Evolutionary conservation across 2,329 filamentous ascomycete species (phyloP).

Genomic region (Penicillium sp.): DNA sequence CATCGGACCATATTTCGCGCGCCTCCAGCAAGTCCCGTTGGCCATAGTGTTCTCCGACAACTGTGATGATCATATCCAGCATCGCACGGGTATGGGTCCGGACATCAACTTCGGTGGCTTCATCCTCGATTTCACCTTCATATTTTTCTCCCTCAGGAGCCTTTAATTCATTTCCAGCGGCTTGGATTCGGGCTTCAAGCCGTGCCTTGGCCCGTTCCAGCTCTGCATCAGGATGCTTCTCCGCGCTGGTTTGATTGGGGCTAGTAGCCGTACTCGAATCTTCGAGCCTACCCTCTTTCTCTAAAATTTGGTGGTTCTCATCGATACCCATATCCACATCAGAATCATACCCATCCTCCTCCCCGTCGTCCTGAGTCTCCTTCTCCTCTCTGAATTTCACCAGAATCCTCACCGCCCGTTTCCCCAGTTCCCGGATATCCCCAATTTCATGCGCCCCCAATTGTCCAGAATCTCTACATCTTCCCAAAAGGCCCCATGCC

Average conservation of each 20-base stretch:
- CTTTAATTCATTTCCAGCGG: slow-evolving; percentile 24
- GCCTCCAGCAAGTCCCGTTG: slow-evolving; percentile 84
- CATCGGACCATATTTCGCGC: slow-evolving; percentile 59
- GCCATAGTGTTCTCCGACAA: slow-evolving; percentile 87
- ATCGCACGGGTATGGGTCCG: slow-evolving; percentile 61
- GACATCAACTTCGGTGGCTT: slow-evolving; percentile 29
- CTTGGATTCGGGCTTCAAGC: slow-evolving; percentile 47
- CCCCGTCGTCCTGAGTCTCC: slow-evolving; percentile 31
- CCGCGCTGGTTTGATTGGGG: slow-evolving; percentile 25
- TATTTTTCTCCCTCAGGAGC: slow-evolving; percentile 4
- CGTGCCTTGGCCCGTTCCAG: slow-evolving; percentile 58
- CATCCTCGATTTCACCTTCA: slow-evolving; percentile 21
- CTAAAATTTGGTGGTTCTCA: slow-evolving; percentile 2
- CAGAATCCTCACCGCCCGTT: slow-evolving; percentile 66
- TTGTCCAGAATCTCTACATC: slow-evolving; percentile 74
- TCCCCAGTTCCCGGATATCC: slow-evolving; percentile 77
- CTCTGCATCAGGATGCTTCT: slow-evolving; percentile 24
- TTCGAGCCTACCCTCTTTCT: slow-evolving; percentile 5
- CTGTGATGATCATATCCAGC: slow-evolving; percentile 87
- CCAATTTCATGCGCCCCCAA: slow-evolving; percentile 77
- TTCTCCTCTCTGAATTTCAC: slow-evolving; percentile 52
- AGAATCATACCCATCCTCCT: slow-evolving; percentile 25
- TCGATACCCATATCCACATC: slow-evolving; percentile 29
- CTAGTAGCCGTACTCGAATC: slow-evolving; percentile 13
- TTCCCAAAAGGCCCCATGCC: slow-evolving; percentile 82